Evolutionary conservation across 2,329 filamentous ascomycete genomes (phyloP).

Genomic region (Alternaria gaisen): DNA sequence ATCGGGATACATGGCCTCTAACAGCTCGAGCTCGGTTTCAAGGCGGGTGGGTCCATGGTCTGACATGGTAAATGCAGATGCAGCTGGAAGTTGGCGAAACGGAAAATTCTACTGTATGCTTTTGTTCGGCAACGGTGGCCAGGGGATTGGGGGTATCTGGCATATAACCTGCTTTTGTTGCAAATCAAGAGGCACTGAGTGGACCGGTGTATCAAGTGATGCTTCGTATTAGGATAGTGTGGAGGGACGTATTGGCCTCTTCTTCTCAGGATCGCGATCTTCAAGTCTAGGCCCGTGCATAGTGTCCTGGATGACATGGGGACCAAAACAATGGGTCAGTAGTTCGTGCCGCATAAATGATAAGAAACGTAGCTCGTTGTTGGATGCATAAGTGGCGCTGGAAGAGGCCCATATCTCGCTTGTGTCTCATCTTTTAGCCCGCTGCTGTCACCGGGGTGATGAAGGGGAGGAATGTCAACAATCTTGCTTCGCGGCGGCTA

Average conservation of each 20-base stretch:
- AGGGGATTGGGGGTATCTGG: neutral
- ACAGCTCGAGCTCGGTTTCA: slow-evolving; percentile 51
- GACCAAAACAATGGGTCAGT: slow-evolving; percentile 4
- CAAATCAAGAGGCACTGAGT: slow-evolving; percentile 1
- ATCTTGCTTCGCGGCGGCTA: neutral
- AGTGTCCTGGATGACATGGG: neutral
- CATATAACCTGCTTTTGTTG: slow-evolving; percentile 3
- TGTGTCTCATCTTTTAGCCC: slow-evolving; percentile 17
- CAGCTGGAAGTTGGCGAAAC: neutral
- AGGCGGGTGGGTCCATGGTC: slow-evolving; percentile 34
- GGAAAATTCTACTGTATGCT: neutral
- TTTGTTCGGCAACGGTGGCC: neutral
- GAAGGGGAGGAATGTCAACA: neutral
- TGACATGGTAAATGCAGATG: slow-evolving; percentile 16
- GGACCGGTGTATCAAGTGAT: slow-evolving; percentile 9
- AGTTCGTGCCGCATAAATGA: slow-evolving; percentile 10
- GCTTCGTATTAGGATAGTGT: neutral
- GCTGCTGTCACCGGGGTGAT: slow-evolving; percentile 12
- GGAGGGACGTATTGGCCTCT: slow-evolving; percentile 7
- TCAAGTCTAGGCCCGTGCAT: slow-evolving; percentile 6
- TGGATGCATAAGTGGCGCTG: slow-evolving; percentile 15
- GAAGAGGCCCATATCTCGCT: slow-evolving; percentile 15
- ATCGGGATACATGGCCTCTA: slow-evolving; percentile 57
- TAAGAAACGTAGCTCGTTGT: slow-evolving; percentile 5
- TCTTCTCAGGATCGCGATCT: slow-evolving; percentile 10